Base-by-base conservation (phyloP, 805 yeast genomes). In the Peterozyma xylosa region DNA sequence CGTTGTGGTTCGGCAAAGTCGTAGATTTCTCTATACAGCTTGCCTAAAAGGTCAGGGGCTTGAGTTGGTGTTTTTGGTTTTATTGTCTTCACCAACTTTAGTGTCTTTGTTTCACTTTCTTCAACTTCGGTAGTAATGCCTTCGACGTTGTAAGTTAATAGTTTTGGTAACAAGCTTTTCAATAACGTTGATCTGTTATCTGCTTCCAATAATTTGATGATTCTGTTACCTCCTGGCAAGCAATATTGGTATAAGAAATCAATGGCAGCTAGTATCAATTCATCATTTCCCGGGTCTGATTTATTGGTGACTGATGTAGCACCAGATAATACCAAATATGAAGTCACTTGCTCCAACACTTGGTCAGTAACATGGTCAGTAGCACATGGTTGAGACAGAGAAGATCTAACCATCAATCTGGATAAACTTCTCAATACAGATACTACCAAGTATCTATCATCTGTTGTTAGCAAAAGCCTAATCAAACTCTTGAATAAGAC, bases 161-260 rank as follows among this genome's bases (percentile, higher is more conserved):
- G 62, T 37, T 76, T 69, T 3, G 95, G 88, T 42, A 90, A 66
- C 42, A 78, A 78, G 21, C 76, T 69, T 45, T 72, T 67, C 42
- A 86, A 60, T 7, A 78, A 68, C 17, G 75, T 70, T 43, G 72
- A 66, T 56, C 82, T 71, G 9, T 67, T 62, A 17, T 67, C 55
- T n/a, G 73, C 63, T 30, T 71, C 64, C 3, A 77, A 57, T 32
- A 85, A 64, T 42, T 70, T 71, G 3, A 73, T 66, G 13, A 82
- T 70, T 60, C 87, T 75, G 35, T 65, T 70, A 33, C 68, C 64
- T 6, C 84, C 80, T 7, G 91, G 83, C 33, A 80, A 68, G 49
- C 83, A 68, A 55, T 78, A 90, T 62, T 87, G 95, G 55, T 86
- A 86, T 30, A 93, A 59, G 58, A 93, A 84, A 58, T 86, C 96